Base-by-base conservation (phyloP, 139 green algal species). In the Tetraselmis striata region DNA sequence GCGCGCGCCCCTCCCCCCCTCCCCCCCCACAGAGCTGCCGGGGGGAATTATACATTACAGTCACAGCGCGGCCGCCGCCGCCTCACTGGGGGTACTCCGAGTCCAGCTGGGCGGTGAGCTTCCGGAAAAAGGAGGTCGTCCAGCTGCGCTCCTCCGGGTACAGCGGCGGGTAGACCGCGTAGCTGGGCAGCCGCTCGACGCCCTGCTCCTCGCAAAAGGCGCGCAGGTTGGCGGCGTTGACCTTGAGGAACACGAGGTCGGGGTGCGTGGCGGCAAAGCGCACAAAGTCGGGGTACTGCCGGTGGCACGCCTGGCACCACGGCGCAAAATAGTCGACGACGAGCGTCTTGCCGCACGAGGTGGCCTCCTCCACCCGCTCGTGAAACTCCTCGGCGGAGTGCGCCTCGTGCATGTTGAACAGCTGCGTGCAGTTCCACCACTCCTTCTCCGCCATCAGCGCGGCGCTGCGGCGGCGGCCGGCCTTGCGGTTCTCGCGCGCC, bases 251-350 rank as follows among this genome's bases (percentile, higher is more conserved):
- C 0, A 75, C 32, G 25, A 83, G 31, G 32, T 83, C n/a, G 1
- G 30, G 77, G 30, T 82, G 30, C 11, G 1, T 28, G 5, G 1
- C 2, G 24, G 82, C 82, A 0, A 85, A 31, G 2, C 80, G 80
- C 32, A 82, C 58, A 1, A 85, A 5, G 1, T 85, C 30, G 11
- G 82, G 82, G 28, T 82, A 81, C 82, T 81, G n/a, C 26, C 30
- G 45, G 25, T 78, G 81, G 78, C 82, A 85, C 2, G 77, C 82
- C 29, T 83, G 58, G 31, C 82, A 85, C 82, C 82, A 85, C 2
- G 82, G 82, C 0, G 82, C 82, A 75, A 85, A 85, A 75, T 78
- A 85, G 29, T 83, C 29, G 1, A 83, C 77, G 1, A 85, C 77
- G n/a, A 85, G 2, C 59, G 80, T n/a, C n/a, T 80, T 79, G 27